These are phyloP conservation scores for Trichosporon coremiiforme DNA, from an alignment of 1,284 basidiomycete species.

Conservation along the genomic window DNA sequence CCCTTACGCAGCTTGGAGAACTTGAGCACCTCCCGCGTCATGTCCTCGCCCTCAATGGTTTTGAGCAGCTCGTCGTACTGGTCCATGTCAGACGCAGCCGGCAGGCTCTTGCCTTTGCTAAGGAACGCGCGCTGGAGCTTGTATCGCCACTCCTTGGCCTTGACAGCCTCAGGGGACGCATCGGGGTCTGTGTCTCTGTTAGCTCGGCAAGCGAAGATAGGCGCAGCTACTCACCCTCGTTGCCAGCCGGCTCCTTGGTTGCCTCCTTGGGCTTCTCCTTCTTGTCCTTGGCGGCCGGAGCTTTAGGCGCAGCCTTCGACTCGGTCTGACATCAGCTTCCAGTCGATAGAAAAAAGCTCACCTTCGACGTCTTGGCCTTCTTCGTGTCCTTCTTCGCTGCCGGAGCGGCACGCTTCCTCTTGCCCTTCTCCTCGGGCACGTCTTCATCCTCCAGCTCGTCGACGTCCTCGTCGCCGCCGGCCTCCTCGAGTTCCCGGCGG, in stretches of 20 bases:
- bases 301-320: slow-evolving; percentile 50
- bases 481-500: slow-evolving; percentile 62
- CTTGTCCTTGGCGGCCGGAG: slow-evolving; percentile 36
- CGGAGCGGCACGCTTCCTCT: slow-evolving; percentile 60
- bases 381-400: slow-evolving; percentile 58
- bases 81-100: slow-evolving; percentile 70
- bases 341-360: neutral
- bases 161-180: slow-evolving; percentile 67
- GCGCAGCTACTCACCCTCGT: slow-evolving; percentile 40
- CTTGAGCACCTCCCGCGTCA: slow-evolving; percentile 83
- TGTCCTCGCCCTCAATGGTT: slow-evolving; percentile 74
- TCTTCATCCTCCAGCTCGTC: slow-evolving; percentile 63
- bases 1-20: slow-evolving; percentile 93
- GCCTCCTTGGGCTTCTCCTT: slow-evolving; percentile 30
- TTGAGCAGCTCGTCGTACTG: slow-evolving; percentile 75
- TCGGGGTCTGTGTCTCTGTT: slow-evolving; percentile 1
- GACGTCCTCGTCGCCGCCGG: slow-evolving; percentile 64
- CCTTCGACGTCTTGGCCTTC: slow-evolving; percentile 60
- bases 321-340: slow-evolving; percentile 27
- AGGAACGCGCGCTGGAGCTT: slow-evolving; percentile 88
- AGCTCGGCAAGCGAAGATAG: too few species aligned
- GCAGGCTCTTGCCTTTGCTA: slow-evolving; percentile 60
- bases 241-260: slow-evolving; percentile 33
- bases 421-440: slow-evolving; percentile 61
- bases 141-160: slow-evolving; percentile 84